These are phyloP conservation scores for Penicillium diatomitis DNA, from an alignment of 495 filamentous ascomycete species.

Conservation along the genomic window DNA sequence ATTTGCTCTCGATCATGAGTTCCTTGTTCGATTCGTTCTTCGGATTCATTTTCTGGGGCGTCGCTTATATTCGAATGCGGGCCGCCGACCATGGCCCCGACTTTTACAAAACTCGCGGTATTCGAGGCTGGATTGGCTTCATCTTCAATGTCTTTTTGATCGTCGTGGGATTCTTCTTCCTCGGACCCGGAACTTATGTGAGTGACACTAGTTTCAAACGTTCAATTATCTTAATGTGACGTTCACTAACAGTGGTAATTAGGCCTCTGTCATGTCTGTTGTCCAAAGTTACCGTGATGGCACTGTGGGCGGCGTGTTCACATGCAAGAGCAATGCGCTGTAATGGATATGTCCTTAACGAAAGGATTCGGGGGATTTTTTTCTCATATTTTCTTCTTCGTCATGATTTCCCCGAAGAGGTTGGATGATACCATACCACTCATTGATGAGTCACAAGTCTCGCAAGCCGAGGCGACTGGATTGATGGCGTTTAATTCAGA, in stretches of 20 bases:
- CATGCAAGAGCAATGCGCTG: conserved; percentile 51
- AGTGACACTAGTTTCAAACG: conserved; percentile 23
- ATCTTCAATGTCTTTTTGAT: conserved; percentile 63
- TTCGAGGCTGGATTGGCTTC: conserved; percentile 53
- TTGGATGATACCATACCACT: too few species aligned
- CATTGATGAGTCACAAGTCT: too few species aligned
- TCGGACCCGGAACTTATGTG: conserved; percentile 71
- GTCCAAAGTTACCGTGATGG: conserved; percentile 48
- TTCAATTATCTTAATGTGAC: neutral
- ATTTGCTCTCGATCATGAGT: conserved; percentile 76
- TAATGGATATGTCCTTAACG: conserved; percentile 11
- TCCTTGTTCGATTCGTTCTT: conserved; percentile 89
- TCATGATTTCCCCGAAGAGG: too few species aligned
- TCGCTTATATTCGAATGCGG: conserved; percentile 79
- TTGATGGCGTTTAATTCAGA: too few species aligned
- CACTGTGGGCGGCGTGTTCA: conserved; percentile 49
- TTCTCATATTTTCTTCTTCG: neutral
- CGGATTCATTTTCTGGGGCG: conserved; percentile 90
- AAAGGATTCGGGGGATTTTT: neutral
- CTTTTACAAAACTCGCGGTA: conserved; percentile 48
- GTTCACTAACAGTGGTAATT: conserved; percentile 4
- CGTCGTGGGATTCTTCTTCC: conserved; percentile 62
- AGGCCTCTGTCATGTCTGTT: conserved; percentile 55
- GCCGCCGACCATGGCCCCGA: conserved; percentile 53
- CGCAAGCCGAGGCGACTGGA: too few species aligned